Percentiles rank a stretch among this genome's conserved stretches.
Evolutionary conservation across 345 rosid species (phyloP).

Genomic region (Litchi chinensis): DNA sequence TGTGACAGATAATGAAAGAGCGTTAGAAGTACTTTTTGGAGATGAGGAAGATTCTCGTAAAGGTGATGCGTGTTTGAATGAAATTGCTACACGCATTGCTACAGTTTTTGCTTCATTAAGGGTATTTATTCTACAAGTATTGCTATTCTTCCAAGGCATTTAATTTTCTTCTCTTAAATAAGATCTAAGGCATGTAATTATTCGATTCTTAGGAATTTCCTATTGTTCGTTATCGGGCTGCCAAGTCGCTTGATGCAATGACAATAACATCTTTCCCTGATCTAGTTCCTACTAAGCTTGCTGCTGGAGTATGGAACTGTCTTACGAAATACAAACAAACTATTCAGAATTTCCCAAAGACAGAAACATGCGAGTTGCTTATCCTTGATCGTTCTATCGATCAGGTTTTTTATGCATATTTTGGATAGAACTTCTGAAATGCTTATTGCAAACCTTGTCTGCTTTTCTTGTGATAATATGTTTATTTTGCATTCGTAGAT

Average conservation of each 20-base stretch:
- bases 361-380: slow-evolving; percentile 94
- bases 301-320: slow-evolving; percentile 98
- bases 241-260: slow-evolving; percentile 87
- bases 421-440: slow-evolving; percentile 13
- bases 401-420: slow-evolving; percentile 59
- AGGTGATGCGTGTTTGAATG: slow-evolving; percentile 82
- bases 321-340: slow-evolving; percentile 73
- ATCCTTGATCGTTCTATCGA: slow-evolving; percentile 95
- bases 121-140: slow-evolving; percentile 47
- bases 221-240: slow-evolving; percentile 88
- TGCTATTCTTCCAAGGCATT: slow-evolving; percentile 24
- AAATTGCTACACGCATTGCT: slow-evolving; percentile 92
- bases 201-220: slow-evolving; percentile 77
- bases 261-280: slow-evolving; percentile 91
- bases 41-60: slow-evolving; percentile 76
- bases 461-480: slow-evolving; percentile 14
- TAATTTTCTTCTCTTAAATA: slow-evolving; percentile 6
- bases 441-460: slow-evolving; percentile 11
- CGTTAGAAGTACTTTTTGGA: slow-evolving; percentile 84
- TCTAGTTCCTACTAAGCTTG: slow-evolving; percentile 92
- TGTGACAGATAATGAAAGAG: slow-evolving; percentile 83
- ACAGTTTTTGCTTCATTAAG: slow-evolving; percentile 95
- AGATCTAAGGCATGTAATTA: slow-evolving; percentile 19
- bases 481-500: slow-evolving; percentile 56
- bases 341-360: slow-evolving; percentile 75